Evolutionary conservation across 192 early-diverging fungal species (phyloP).

Genomic region (Gigaspora rosea): DNA sequence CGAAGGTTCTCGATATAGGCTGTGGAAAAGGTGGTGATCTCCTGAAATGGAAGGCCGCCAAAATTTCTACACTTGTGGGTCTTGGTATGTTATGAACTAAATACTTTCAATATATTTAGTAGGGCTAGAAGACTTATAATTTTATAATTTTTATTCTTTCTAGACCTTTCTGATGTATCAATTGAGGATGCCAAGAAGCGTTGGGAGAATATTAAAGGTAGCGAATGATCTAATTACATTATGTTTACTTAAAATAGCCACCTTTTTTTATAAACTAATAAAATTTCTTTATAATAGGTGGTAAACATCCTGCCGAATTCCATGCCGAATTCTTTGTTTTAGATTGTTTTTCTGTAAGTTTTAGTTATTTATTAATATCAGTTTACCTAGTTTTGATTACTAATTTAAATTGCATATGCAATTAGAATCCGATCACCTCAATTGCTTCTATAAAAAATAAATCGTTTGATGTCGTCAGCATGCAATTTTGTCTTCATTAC

Average conservation of each 20-base stretch:
- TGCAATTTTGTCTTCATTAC: constrained; percentile 98
- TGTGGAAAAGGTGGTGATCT: constrained; percentile 96
- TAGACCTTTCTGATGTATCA: constrained; percentile 26
- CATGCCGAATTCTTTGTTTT: too few relatives aligned
- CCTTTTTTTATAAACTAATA: neutral
- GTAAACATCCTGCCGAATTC: constrained; percentile 74
- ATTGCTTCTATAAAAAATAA: constrained; percentile 37
- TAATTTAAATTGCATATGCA: neutral
- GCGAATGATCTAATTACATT: neutral
- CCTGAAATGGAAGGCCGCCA: constrained; percentile 73
- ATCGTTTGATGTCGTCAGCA: constrained; percentile 83
- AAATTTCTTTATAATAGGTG: constrained; percentile 36
- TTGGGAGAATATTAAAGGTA: constrained; percentile 6
- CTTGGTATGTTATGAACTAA: constrained; percentile 52
- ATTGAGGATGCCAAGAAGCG: constrained; percentile 12
- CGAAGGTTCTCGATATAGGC: constrained; percentile 83
- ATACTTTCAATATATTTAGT: neutral
- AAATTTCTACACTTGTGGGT: constrained; percentile 75
- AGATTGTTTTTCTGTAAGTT: constrained; percentile 81
- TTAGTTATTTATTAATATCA: neutral
- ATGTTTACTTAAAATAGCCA: neutral
- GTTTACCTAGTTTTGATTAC: constrained; percentile 17
- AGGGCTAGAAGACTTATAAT: neutral
- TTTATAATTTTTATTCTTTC: constrained; percentile 7
- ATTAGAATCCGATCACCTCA: neutral